Evolutionary conservation across 169 alveolate species (phyloP).

Genomic region (Babesia bovis): DNA sequence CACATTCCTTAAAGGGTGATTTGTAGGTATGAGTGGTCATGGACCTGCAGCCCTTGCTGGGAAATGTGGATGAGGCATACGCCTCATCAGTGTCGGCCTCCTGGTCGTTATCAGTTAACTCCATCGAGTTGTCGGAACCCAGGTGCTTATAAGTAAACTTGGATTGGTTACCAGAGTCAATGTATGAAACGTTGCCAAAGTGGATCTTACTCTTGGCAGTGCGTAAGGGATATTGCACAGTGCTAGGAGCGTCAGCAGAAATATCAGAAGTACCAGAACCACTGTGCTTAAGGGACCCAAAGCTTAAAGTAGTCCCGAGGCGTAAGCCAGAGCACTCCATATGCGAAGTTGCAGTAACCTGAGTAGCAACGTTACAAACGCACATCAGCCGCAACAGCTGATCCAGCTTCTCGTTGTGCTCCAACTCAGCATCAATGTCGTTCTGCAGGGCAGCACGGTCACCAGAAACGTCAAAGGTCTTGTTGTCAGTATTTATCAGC

Average conservation of each 20-base stretch:
- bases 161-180: conserved; percentile 10
- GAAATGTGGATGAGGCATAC: conserved; percentile 14
- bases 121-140: conserved; percentile 6
- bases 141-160: conserved; percentile 3
- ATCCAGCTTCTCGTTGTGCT: conserved; percentile 12
- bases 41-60: conserved; percentile 2
- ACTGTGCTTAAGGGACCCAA: background rate
- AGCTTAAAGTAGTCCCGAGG: background rate
- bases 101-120: conserved; percentile 8
- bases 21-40: background rate
- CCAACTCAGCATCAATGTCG: conserved; percentile 17
- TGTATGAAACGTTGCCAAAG: conserved; percentile 55
- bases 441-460: background rate
- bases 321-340: background rate
- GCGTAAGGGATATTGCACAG: background rate
- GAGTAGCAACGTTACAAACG: conserved; percentile 24
- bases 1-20: conserved; percentile 45
- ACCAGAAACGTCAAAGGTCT: conserved; percentile 16
- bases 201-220: conserved; percentile 47
- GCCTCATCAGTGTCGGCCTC: conserved; percentile 5
- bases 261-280: conserved; percentile 10
- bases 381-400: conserved; percentile 28
- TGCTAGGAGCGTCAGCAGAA: background rate
- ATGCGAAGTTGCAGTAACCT: background rate
- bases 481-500: conserved; percentile 24